A percentile compares a stretch with the other conserved stretches of the same genome.
Evolutionary conservation across 2,329 filamentous ascomycete species (phyloP).

Genomic region (Curvularia eragrostidis): DNA sequence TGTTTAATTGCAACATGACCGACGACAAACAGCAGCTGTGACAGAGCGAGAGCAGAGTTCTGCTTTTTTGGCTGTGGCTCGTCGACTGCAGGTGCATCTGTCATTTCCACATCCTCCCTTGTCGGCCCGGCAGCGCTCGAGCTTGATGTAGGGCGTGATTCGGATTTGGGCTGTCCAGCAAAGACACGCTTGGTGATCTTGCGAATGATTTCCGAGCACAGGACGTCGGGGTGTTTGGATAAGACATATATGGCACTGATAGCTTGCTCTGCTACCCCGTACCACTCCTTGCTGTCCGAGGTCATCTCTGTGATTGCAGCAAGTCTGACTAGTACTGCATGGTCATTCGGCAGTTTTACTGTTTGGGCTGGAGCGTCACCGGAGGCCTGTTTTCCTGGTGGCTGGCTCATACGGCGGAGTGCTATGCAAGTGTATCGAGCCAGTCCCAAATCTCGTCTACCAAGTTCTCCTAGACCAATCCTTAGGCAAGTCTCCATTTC

Average conservation of each 20-base stretch:
- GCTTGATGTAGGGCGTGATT: constrained; percentile 40
- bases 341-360: constrained; percentile 86
- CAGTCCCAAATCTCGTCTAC: constrained; percentile 81
- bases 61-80: constrained; percentile 56
- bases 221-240: constrained; percentile 89
- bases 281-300: constrained; percentile 91
- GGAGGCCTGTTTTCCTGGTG: constrained; percentile 69
- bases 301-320: constrained; percentile 84
- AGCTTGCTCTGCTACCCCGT: constrained; percentile 93
- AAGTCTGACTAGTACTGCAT: constrained; percentile 81
- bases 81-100: constrained; percentile 28
- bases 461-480: constrained; percentile 83
- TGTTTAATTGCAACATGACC: constrained; percentile 98
- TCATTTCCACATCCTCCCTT: constrained; percentile 25
- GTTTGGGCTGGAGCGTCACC: constrained; percentile 62
- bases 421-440: constrained; percentile 97
- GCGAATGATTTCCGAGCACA: constrained; percentile 89
- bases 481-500: constrained; percentile 95
- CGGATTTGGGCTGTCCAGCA: constrained; percentile 60
- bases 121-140: constrained; percentile 41
- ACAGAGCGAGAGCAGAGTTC: constrained; percentile 77
- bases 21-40: constrained; percentile 92
- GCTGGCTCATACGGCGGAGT: constrained; percentile 84
- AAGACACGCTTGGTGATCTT: constrained; percentile 86
- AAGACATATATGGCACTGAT: constrained; percentile 94